phyloP scores from a whole-genome alignment of 139 green algal genomes.

The Eudorina sp. region DNA sequence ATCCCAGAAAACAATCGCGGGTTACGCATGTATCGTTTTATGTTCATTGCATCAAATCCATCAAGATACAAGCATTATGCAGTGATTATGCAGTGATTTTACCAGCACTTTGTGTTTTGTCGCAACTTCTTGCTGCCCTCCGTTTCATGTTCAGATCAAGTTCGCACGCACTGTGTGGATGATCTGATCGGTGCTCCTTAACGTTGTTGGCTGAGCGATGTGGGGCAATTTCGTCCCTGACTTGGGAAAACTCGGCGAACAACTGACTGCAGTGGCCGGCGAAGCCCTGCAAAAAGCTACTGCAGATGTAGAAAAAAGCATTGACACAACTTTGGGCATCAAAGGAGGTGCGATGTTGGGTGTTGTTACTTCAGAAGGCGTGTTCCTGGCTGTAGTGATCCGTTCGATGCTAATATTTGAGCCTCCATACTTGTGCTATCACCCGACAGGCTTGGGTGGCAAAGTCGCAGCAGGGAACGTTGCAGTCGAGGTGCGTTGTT shows the following conservation, averaged over 20 bases:
- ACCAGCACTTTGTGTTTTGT: too few relatives aligned
- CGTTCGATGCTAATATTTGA: neutral
- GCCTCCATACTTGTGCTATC: neutral
- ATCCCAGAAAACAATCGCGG: too few relatives aligned
- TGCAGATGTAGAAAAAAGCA: conserved; percentile 57
- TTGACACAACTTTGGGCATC: conserved; percentile 55
- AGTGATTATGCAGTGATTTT: too few relatives aligned
- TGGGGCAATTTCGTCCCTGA: conserved; percentile 46
- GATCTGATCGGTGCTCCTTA: neutral
- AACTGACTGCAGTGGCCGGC: conserved; percentile 12
- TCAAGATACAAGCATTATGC: too few relatives aligned
- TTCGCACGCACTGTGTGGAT: neutral
- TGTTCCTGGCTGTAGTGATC: neutral
- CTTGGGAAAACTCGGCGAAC: conserved; percentile 35
- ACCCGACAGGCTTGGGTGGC: neutral
- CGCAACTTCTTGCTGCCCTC: too few relatives aligned
- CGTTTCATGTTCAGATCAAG: too few relatives aligned
- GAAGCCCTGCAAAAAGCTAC: conserved; percentile 60
- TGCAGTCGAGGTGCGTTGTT: conserved; percentile 9
- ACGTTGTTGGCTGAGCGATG: conserved; percentile 2
- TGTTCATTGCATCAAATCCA: too few relatives aligned
- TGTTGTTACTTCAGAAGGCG: neutral
- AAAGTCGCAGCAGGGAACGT: neutral
- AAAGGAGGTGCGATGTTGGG: neutral
- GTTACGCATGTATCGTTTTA: too few relatives aligned